These are phyloP conservation scores for Rhizodiscina lignyota DNA, from an alignment of 495 filamentous ascomycete genomes.

Conservation along the genomic window DNA sequence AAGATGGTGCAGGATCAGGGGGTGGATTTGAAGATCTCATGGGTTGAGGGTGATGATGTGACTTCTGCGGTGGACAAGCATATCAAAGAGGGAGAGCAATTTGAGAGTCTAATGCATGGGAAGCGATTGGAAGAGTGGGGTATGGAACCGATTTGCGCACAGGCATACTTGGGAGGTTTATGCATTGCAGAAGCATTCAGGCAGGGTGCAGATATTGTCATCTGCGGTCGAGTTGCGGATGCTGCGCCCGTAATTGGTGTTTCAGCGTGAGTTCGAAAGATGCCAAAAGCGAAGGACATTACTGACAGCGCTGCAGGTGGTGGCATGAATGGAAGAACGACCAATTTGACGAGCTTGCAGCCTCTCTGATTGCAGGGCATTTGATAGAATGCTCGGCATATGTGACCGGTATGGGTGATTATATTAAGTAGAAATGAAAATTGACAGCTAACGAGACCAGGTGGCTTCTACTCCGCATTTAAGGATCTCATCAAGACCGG, in stretches of 20 bases:
- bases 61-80: slow-evolving; percentile 25
- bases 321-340: slow-evolving; percentile 20
- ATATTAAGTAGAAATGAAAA: slow-evolving; percentile 13
- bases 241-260: slow-evolving; percentile 18
- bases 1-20: slow-evolving; percentile 27
- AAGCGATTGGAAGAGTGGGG: slow-evolving; percentile 29
- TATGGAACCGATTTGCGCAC: slow-evolving; percentile 36
- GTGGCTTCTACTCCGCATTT: slow-evolving; percentile 10
- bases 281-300: no score
- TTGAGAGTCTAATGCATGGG: slow-evolving; percentile 34
- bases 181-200: slow-evolving; percentile 20
- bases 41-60: slow-evolving; percentile 36
- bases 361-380: slow-evolving; percentile 11
- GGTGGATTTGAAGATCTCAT: slow-evolving; percentile 33
- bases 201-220: slow-evolving; percentile 22
- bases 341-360: slow-evolving; percentile 13
- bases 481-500: slow-evolving; percentile 3
- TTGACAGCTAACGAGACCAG: no score
- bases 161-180: slow-evolving; percentile 21
- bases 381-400: slow-evolving; percentile 14
- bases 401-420: slow-evolving; percentile 14
- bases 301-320: slow-evolving; percentile 24
- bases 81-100: slow-evolving; percentile 20
- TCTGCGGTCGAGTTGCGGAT: slow-evolving; percentile 23
- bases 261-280: no score